Base-by-base conservation (phyloP, 2,329 filamentous ascomycete species). In the Pseudogymnoascus sp. region DNA sequence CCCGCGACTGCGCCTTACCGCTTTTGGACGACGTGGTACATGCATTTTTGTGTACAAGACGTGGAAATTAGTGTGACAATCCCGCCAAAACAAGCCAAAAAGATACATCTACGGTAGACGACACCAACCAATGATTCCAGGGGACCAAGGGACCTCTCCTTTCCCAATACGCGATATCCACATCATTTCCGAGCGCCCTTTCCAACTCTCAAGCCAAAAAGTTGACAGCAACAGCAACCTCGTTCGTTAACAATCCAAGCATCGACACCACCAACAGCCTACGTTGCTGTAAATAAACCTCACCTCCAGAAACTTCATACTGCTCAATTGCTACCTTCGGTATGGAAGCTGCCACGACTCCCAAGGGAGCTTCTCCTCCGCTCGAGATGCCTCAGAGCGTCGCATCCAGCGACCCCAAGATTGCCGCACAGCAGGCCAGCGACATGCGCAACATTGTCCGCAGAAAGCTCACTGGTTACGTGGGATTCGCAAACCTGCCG, bases 401-500 rank as follows among this genome's bases (percentile, higher is more conserved):
- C 65, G 73, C 72, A 69, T 74, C 72, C 31, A 68, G 67, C 39
- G 73, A 75, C 64, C 73, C 73, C 19, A 75, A 75, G 67, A 67
- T 73, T 66, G 73, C 73, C 60, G 73, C 73, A 66, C 73, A 75
- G 66, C 73, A 75, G 69, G 73, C 73, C 31, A 71, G 67, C 54
- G 73, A 75, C 67, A 74, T 74, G 72, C 69, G 71, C 79, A 98
- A 99, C 83, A 96, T 99, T 77, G 93, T 99, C 73, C 91, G 95
- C 79, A 87, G 95, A 79, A 99, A 99, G 84, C 83, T 99, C 76
- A 98, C 95, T 61, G 95, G 95, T 75, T 99, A 98, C 74, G 95
- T 99, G 74, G 95, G 95, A 70, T 99, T 99, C 75, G 95, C 95
- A 78, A 99, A 99, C 78, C 81, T 99, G 76, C 95, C 95, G 69